phyloP scores from a whole-genome alignment of 768 basidiomycete genomes.

The Terana coerulea region DNA sequence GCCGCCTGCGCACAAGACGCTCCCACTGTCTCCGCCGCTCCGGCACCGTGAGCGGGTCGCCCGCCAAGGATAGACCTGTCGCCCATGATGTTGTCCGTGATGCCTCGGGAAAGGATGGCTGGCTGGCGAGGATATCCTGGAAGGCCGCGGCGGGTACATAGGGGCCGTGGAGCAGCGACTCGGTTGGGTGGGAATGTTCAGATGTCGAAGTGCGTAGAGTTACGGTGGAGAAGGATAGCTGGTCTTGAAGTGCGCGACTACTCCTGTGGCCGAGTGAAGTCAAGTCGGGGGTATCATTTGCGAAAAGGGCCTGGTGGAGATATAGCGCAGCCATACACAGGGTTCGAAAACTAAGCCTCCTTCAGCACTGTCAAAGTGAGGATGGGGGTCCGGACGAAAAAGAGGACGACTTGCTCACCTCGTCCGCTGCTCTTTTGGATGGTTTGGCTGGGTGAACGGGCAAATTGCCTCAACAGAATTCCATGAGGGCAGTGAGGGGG shows the following conservation, averaged over 20 bases:
- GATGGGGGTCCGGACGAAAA: not conserved
- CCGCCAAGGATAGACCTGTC: conserved; percentile 26
- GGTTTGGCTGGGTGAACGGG: not conserved
- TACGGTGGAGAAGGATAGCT: conserved; percentile 27
- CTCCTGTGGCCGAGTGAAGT: conserved; percentile 10
- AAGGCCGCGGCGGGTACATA: conserved; percentile 28
- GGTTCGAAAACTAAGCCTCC: too few relatives aligned
- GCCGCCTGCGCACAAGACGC: conserved; percentile 24
- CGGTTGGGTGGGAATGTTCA: conserved; percentile 28
- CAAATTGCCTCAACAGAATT: conserved; percentile 1
- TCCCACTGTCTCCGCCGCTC: conserved; percentile 32
- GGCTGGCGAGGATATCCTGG: conserved; percentile 34
- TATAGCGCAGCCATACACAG: conserved; percentile 53
- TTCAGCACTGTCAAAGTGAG: not conserved
- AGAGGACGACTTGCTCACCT: not conserved
- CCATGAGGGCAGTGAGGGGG: not conserved
- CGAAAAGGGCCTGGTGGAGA: conserved; percentile 52
- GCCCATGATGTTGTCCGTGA: conserved; percentile 28
- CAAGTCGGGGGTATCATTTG: conserved; percentile 21
- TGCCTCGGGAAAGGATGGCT: conserved; percentile 38
- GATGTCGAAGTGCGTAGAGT: conserved; percentile 26
- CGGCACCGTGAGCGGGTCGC: conserved; percentile 27
- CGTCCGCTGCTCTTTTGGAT: not conserved
- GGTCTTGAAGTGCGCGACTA: conserved; percentile 18
- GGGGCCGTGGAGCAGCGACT: conserved; percentile 26